Conservation (phyloP, 345 rosid species). For the Salix viminalis region DNA sequence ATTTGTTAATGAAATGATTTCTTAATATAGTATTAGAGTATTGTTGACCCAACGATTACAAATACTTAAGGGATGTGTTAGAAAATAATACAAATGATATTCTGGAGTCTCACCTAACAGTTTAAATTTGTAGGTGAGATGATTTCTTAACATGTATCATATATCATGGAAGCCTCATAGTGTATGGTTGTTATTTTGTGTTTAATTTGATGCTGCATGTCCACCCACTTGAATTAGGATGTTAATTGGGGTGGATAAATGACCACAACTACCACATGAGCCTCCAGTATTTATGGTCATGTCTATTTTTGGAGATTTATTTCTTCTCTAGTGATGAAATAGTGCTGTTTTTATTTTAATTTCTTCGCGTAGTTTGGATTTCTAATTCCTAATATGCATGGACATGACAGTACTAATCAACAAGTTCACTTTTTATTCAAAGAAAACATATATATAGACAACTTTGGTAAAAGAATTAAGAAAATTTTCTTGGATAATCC, state of each 20-base stretch:
- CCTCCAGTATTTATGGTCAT: too few species aligned
- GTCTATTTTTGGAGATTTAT: too few species aligned
- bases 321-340: neutral
- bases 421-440: conserved; percentile 2
- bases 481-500: neutral
- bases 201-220: neutral
- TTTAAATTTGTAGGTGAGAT: too few species aligned
- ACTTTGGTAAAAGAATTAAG: neutral
- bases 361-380: neutral
- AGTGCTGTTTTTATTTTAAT: neutral
- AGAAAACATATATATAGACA: neutral
- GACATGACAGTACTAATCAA: neutral
- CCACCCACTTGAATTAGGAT: neutral
- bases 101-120: too few species aligned
- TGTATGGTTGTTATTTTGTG: neutral
- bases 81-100: too few species aligned
- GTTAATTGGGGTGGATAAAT: neutral
- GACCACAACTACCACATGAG: too few species aligned
- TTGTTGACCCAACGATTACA: too few species aligned
- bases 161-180: neutral
- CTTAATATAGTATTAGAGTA: too few species aligned
- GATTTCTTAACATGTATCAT: too few species aligned
- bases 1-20: too few species aligned
- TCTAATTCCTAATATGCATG: neutral
- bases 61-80: too few species aligned